These are phyloP conservation scores for Cladobotryum mycophilum DNA, from an alignment of 2,329 filamentous ascomycete genomes.

Conservation along the genomic window DNA sequence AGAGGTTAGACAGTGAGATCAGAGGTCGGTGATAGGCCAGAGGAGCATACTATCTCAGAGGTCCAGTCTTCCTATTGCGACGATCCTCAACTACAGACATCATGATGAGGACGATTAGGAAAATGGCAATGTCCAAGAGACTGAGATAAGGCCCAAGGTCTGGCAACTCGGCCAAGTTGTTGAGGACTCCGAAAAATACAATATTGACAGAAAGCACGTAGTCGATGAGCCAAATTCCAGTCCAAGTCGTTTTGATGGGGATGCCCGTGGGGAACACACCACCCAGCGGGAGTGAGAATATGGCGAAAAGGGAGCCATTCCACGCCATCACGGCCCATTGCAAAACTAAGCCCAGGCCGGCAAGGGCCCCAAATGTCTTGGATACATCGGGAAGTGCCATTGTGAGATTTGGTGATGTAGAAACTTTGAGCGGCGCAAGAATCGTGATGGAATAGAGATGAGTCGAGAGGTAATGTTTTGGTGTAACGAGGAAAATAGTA, in stretches of 20 bases:
- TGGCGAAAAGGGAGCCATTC: conserved; percentile 3
- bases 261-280: conserved; percentile 2
- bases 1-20: not conserved
- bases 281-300: not conserved
- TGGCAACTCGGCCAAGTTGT: conserved; percentile 3
- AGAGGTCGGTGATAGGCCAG: no score
- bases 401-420: not conserved
- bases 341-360: not conserved
- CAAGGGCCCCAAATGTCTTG: not conserved
- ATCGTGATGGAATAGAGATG: no score
- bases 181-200: conserved; percentile 4
- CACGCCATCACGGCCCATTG: conserved; percentile 4
- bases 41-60: not conserved
- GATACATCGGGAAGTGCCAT: not conserved
- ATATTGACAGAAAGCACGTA: conserved; percentile 2
- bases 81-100: conserved; percentile 7
- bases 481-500: no score
- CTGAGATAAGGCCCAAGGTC: conserved; percentile 7
- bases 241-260: conserved; percentile 5
- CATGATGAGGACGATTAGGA: conserved; percentile 9
- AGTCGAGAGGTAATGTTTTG: no score
- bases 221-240: conserved; percentile 5
- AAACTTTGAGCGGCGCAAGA: no score
- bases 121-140: conserved; percentile 5
- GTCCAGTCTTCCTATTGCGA: conserved; percentile 1